Conservation (phyloP, 2,329 filamentous ascomycete genomes). For the Geosmithia flava region DNA sequence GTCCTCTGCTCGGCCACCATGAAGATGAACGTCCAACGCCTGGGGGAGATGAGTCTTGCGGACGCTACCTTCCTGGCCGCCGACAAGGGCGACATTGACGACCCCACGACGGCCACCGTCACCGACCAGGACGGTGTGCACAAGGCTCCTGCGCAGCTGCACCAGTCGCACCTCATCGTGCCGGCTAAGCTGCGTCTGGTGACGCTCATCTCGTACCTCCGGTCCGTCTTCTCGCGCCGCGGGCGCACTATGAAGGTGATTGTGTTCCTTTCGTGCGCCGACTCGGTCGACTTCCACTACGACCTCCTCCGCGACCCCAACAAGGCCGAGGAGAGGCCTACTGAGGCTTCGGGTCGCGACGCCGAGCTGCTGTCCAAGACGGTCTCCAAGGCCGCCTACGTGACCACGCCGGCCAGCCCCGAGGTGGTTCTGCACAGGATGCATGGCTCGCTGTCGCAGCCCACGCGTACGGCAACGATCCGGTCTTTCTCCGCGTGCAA, state of each 20-base stretch:
- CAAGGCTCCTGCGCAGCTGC: slow-evolving; percentile 77
- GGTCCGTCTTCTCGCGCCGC: slow-evolving; percentile 75
- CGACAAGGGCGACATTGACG: slow-evolving; percentile 35
- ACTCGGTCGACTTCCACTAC: slow-evolving; percentile 95
- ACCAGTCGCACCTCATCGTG: slow-evolving; percentile 80
- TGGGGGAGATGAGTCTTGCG: slow-evolving; percentile 90
- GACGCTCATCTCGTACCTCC: slow-evolving; percentile 71
- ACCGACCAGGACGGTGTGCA: slow-evolving; percentile 33
- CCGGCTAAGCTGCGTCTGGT: slow-evolving; percentile 87
- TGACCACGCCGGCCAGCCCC: slow-evolving; percentile 65
- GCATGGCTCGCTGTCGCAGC: slow-evolving; percentile 83
- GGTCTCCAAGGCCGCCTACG: slow-evolving; percentile 54
- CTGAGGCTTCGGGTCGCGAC: slow-evolving; percentile 14
- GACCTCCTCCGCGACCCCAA: slow-evolving; percentile 52
- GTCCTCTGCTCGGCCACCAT: slow-evolving; percentile 93
- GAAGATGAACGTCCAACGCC: slow-evolving; percentile 91
- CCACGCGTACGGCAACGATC: slow-evolving; percentile 76
- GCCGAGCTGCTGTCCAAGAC: slow-evolving; percentile 37
- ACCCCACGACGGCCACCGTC: slow-evolving; percentile 20
- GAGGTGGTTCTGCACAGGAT: slow-evolving; percentile 70
- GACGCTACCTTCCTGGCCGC: slow-evolving; percentile 81
- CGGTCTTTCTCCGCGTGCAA: slow-evolving; percentile 63
- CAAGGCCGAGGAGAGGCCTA: slow-evolving; percentile 8
- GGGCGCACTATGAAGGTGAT: slow-evolving; percentile 95
- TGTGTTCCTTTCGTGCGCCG: slow-evolving; percentile 91